These are phyloP conservation scores for Leccinum fibrillosum DNA, from an alignment of 768 basidiomycete genomes.

Conservation along the genomic window DNA sequence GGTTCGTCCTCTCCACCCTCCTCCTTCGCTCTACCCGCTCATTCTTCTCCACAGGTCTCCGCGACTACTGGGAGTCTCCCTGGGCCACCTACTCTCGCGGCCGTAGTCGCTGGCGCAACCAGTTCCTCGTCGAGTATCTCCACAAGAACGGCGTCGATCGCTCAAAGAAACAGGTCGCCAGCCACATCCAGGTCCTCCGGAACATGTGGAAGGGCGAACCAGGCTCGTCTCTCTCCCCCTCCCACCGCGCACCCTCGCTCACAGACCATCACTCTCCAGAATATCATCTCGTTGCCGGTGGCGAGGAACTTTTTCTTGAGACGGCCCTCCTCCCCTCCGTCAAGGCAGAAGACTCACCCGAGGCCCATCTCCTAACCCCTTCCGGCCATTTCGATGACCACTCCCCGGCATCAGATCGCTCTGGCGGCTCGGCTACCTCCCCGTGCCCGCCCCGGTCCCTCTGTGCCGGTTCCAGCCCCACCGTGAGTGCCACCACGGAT, in stretches of 20 bases:
- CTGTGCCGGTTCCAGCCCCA: constrained; percentile 24
- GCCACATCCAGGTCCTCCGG: constrained; percentile 78
- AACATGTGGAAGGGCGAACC: constrained; percentile 88
- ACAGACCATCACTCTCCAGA: constrained; percentile 38
- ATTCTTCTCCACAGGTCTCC: constrained; percentile 48
- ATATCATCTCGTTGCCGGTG: constrained; percentile 76
- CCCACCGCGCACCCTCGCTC: not conserved
- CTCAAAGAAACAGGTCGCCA: constrained; percentile 87
- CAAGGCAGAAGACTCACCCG: constrained; percentile 55
- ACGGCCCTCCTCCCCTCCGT: constrained; percentile 45
- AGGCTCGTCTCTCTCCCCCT: constrained; percentile 40
- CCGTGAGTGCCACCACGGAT: constrained; percentile 21
- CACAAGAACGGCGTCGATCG: constrained; percentile 65
- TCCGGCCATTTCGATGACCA: constrained; percentile 32
- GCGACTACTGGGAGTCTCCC: constrained; percentile 76
- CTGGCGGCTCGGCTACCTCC: constrained; percentile 28
- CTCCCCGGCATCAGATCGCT: constrained; percentile 32
- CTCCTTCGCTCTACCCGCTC: constrained; percentile 3
- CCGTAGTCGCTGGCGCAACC: constrained; percentile 78
- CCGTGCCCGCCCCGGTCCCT: constrained; percentile 25
- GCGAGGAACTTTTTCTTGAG: constrained; percentile 65
- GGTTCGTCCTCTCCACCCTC: constrained; percentile 36
- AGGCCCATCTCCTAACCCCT: constrained; percentile 40
- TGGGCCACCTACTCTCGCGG: constrained; percentile 80
- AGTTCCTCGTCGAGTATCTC: constrained; percentile 81